Conservation (phyloP, 495 filamentous ascomycete species). For the Xylaria telfairii region DNA sequence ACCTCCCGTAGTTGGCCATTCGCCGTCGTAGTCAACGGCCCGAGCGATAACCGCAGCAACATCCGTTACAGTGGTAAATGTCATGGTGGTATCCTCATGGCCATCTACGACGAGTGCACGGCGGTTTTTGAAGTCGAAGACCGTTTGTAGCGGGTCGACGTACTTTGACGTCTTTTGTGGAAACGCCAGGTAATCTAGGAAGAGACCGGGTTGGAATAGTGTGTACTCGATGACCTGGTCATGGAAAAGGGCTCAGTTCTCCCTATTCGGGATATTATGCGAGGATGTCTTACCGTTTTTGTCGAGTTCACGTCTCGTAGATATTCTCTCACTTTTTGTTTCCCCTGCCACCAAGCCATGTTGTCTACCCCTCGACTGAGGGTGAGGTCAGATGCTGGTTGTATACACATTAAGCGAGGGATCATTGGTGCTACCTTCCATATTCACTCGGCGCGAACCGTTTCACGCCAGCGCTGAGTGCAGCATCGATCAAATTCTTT, state of each 20-base stretch:
- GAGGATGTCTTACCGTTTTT: conserved; percentile 43
- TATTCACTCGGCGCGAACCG: conserved; percentile 62
- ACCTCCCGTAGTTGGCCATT: conserved; percentile 62
- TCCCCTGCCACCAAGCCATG: conserved; percentile 59
- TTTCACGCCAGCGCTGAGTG: conserved; percentile 57
- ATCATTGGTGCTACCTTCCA: conserved; percentile 32
- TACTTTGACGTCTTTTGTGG: conserved; percentile 59
- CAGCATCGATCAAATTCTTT: conserved; percentile 59
- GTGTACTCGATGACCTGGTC: conserved; percentile 62
- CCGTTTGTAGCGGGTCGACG: conserved; percentile 46
- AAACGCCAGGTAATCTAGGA: conserved; percentile 59
- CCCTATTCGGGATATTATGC: background rate
- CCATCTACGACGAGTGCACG: conserved; percentile 58
- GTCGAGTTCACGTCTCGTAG: conserved; percentile 59
- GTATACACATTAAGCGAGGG: background rate
- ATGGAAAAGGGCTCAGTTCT: conserved; percentile 14
- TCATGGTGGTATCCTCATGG: conserved; percentile 49
- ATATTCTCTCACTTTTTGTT: conserved; percentile 54
- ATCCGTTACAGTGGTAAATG: conserved; percentile 55
- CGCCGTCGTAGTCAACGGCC: conserved; percentile 61
- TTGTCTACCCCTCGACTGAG: conserved; percentile 30
- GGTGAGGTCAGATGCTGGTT: conserved; percentile 11
- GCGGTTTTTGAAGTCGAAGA: conserved; percentile 56
- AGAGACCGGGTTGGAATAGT: conserved; percentile 62
- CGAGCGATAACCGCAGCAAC: conserved; percentile 51